Evolutionary conservation across 2,329 filamentous ascomycete species (phyloP), one percentile per base, ranked within the genome.

Genomic region (Ascomycota sp.): DNA sequence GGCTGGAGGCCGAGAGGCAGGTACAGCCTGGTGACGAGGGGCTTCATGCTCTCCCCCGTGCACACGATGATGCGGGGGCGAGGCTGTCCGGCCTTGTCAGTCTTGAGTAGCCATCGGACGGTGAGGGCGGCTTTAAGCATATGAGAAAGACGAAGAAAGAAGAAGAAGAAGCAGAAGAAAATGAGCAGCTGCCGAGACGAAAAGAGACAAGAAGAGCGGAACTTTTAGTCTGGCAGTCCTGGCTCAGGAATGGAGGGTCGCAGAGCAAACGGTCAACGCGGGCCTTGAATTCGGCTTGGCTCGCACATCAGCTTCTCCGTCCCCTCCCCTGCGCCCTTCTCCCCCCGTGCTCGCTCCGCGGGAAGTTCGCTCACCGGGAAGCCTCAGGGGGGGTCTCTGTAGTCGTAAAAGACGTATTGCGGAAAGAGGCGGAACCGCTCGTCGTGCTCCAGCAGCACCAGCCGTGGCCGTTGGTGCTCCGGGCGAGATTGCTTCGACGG

Each of bases 211-310:
- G 15, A 30, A 29, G 27, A n/a, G 17, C 17, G 17, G 24, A 11
- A 76, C 74, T 59, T 57, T 82, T 83, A 0, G 76, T 81, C 47
- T 86, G 77, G 46, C 79, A 86, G 43, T 86, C 77, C 36, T 77
- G 66, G 46, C 69, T 81, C 23, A 86, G 57, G 46, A 86, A 86
- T 0, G 80, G 80, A 7, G 80, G 80, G 44, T 89, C 80, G 40
- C 66, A 68, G 32, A 85, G 74, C 35, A 86, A 63, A 31, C 70
- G 63, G 48, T 82, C 74, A 28, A 75, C 66, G 13, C 52, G 56
- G 13, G 65, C 68, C 43, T 75, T 79, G 23, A 83, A 49, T 22
- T 63, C 48, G 9, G 47, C 59, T 65, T 17, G 13, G 5, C 15
- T n/a, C 7, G 20, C 7, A n/a, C 12, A 25, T 6, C 4, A 15